Base-by-base conservation (phyloP, 1,284 basidiomycete genomes). In the Austroboletus niveus region DNA sequence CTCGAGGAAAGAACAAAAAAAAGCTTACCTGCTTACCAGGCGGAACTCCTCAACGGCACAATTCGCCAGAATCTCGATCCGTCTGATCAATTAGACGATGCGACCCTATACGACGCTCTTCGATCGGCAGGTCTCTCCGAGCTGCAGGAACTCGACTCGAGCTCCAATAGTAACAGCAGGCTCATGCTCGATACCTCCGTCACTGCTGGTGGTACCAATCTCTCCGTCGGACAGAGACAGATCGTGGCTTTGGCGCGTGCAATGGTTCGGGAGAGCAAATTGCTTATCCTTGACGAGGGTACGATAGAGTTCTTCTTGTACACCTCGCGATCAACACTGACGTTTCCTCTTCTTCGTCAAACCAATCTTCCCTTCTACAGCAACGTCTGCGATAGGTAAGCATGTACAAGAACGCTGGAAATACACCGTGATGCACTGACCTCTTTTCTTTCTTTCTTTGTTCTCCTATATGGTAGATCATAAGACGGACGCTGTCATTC, bases 181-280 rank as follows among this genome's bases (percentile, higher is more conserved):
- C 72, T 27, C 27, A 48, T 53, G 32, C 57, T 58, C 32, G 57
- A 59, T 9, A 58, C 45, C 75, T n/a, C 69, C 76, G 78, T 87
- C 42, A 69, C 82, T 4, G 73, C 75, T 40, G 81, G 79, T 1
- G 85, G 87, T 8, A 65, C 74, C 27, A 89, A 90, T 61, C 72
- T 90, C 24, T 84, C 80, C 1, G 81, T 87, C 42, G 87, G 87
- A 2, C 85, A 90, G 62, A 74, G 87, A 6, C 88, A 90, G 65
- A 82, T 80, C 34, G n/a, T 74, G 15, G 76, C 77, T 0, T 67
- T 79, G 14, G 80, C 81, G 4, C 69, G 66, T 10, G 69, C 66
- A 7, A 60, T 71, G 42, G 57, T 69, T 1, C 56, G 65, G 17
- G 49, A 59, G 48, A 67, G 65, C 48, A 71, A 69, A 44, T 34